Evolutionary conservation across 805 yeast genomes (phyloP).

Genomic region (Komagataella kurtzmanii): DNA sequence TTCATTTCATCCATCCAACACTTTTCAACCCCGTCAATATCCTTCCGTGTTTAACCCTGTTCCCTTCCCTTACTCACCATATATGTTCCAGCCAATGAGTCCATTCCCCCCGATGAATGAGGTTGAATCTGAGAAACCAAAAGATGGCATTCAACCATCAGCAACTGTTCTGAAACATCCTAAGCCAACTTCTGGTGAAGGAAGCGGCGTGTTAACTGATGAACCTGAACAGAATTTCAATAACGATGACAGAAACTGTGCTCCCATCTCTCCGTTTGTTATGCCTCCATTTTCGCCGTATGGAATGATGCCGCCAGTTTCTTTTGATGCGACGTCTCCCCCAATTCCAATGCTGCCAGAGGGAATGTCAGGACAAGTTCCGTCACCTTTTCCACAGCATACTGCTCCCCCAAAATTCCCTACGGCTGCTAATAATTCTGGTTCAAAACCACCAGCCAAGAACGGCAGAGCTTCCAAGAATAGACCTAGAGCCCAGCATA

Average conservation of each 20-base stretch:
- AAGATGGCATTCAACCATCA: not conserved
- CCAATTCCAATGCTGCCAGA: constrained; percentile 4
- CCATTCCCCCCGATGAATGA: not conserved
- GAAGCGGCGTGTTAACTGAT: not conserved
- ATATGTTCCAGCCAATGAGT: constrained; percentile 1
- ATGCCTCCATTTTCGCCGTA: constrained; percentile 39
- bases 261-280: constrained; percentile 23
- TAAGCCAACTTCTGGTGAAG: not conserved
- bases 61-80: not conserved
- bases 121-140: not conserved
- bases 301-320: constrained; percentile 16
- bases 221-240: constrained; percentile 4
- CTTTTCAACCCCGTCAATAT: not conserved
- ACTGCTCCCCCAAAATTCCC: not conserved
- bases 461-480: not conserved
- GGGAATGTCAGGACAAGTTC: not conserved
- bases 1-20: constrained; percentile 37
- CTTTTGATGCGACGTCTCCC: constrained; percentile 9
- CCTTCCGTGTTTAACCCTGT: not conserved
- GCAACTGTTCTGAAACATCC: constrained; percentile 1
- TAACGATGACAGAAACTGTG: not conserved
- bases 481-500: constrained; percentile 10
- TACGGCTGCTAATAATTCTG: not conserved
- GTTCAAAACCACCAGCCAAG: not conserved
- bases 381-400: not conserved